Evolutionary conservation across 2,329 filamentous ascomycete species (phyloP).

Genomic region (Aspergillus unguis): DNA sequence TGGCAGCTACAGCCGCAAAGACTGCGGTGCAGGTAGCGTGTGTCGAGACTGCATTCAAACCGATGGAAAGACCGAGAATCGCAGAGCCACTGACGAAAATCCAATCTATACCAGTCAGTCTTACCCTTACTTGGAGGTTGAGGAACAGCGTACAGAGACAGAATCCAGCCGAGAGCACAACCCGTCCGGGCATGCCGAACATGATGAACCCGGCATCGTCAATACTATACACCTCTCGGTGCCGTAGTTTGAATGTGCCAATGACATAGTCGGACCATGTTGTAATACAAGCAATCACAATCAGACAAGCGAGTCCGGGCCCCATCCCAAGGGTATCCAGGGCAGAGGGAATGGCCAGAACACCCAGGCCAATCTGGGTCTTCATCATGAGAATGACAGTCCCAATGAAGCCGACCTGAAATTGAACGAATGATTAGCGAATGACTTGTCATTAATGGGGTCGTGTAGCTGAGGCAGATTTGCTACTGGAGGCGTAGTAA

Average conservation of each 20-base stretch:
- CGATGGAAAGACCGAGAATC: slow-evolving; percentile 41
- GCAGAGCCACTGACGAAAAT: slow-evolving; percentile 41
- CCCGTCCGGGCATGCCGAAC: slow-evolving; percentile 52
- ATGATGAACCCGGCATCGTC: slow-evolving; percentile 55
- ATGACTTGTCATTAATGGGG: background rate
- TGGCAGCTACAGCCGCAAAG: slow-evolving; percentile 20
- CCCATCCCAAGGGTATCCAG: slow-evolving; percentile 48
- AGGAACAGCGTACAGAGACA: background rate
- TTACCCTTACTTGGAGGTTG: background rate
- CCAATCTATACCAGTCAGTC: slow-evolving; percentile 17
- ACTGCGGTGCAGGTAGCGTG: slow-evolving; percentile 31
- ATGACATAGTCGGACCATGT: slow-evolving; percentile 51
- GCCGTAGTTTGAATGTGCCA: slow-evolving; percentile 50
- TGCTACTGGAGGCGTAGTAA: no score
- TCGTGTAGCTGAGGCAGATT: background rate
- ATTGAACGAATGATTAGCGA: background rate
- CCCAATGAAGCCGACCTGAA: slow-evolving; percentile 42
- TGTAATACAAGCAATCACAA: slow-evolving; percentile 42
- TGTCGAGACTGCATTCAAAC: slow-evolving; percentile 38
- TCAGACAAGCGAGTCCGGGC: slow-evolving; percentile 46
- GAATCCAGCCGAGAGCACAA: slow-evolving; percentile 37
- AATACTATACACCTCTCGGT: slow-evolving; percentile 56
- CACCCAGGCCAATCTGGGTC: slow-evolving; percentile 46
- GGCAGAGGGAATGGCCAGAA: slow-evolving; percentile 47
- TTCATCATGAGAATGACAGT: slow-evolving; percentile 47